phyloP scores from a whole-genome alignment of 345 rosid species.

The Sonneratia caseolaris region DNA sequence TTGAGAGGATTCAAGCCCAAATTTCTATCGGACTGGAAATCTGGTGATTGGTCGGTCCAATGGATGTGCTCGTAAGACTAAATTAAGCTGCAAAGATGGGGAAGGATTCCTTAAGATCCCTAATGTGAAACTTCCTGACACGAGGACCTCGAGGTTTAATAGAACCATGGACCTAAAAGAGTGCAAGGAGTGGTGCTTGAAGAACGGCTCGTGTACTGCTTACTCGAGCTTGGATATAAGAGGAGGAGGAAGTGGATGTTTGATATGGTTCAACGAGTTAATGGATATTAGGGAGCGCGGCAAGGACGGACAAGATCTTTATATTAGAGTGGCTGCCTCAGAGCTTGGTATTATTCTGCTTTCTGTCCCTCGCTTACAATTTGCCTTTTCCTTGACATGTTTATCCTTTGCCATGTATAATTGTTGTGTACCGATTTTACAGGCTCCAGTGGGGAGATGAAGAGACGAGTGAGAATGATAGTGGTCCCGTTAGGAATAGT shows the following conservation, averaged over 20 bases:
- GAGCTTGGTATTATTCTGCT: not conserved
- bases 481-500: not conserved
- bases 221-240: conserved; percentile 29
- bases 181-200: conserved; percentile 24
- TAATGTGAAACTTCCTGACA: conserved; percentile 39
- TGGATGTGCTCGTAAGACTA: conserved; percentile 37
- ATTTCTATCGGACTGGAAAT: conserved; percentile 22
- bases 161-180: conserved; percentile 21
- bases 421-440: not conserved
- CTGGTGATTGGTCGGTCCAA: conserved; percentile 27
- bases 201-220: conserved; percentile 49
- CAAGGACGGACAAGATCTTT: conserved; percentile 15
- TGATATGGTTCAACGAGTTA: conserved; percentile 10
- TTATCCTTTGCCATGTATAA: not conserved
- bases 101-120: conserved; percentile 25
- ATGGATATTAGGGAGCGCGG: conserved; percentile 10
- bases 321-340: conserved; percentile 13
- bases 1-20: conserved; percentile 35
- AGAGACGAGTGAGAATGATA: conserved; percentile 1
- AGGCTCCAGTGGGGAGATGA: not conserved
- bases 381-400: not conserved
- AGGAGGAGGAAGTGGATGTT: conserved; percentile 21
- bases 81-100: conserved; percentile 16
- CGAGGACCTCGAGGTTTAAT: conserved; percentile 15
- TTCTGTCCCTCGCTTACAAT: no score